Evolutionary conservation across 257 asterid species (phyloP), one percentile per base, ranked within the genome.

Genomic region (Solanum raphanifolium): DNA sequence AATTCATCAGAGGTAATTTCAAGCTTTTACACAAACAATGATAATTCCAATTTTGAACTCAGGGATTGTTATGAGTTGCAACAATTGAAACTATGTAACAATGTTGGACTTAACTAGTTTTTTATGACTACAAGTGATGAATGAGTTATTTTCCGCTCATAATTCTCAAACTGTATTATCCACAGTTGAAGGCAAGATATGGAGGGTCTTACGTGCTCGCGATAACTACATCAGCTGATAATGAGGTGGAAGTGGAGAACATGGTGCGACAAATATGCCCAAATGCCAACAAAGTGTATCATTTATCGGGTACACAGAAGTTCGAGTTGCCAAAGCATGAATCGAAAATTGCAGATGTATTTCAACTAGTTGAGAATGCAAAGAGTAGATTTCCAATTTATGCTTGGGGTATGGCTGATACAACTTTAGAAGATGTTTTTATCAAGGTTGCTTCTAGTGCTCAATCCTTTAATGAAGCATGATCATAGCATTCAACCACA

Each of bases 371-470:
- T 16, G 98, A 95, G 95, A 90, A 90, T 74, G 99, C 99, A 35
- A 97, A 94, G 92, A 93, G 95, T 84, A 91, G 91, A 78, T 97
- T 95, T 93, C 86, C 95, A 29, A 98, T 97, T 86, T 92, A 95
- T 83, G 99, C 98, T 36, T 95, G 98, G 98, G 99, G 99, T 38
- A 88, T 97, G 68, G 98, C 98, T 2, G 98, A 97, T 87, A 97
- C 99, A 15, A 97, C 98, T 10, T 90, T 97, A 72, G 98, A 97
- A 85, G 99, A 97, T 89, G 99, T 97, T 13, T 97, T 97, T 39
- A 97, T 97, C 73, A 97, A 97, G 94, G 99, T 97, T 87, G 99
- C 99, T 46, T 88, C 95, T 66, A 96, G 89, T 29, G 95, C 98
- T 89, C 98, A 95, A 85, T 91, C 97, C 10, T 91, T 88, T 88